Evolutionary conservation across 768 basidiomycete genomes (phyloP).

Genomic region (Stropharia rugosoannulata): DNA sequence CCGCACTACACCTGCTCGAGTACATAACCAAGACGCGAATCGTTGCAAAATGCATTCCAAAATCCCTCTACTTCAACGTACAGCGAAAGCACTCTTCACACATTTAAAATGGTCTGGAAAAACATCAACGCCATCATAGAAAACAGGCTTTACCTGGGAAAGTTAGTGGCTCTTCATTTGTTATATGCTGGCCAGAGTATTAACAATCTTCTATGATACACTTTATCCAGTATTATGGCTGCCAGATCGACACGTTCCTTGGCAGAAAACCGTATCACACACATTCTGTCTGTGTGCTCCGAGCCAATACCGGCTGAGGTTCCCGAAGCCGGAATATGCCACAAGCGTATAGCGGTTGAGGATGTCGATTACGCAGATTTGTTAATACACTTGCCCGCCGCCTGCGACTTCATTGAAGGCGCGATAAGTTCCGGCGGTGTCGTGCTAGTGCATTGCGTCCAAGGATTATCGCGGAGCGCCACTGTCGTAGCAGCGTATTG

Average conservation of each 20-base stretch:
- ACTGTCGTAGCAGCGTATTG: conserved; percentile 77
- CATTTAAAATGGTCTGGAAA: conserved; percentile 52
- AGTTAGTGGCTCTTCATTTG: conserved; percentile 47
- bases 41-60: conserved; percentile 11
- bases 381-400: conserved; percentile 62
- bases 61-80: conserved; percentile 11
- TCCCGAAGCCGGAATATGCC: conserved; percentile 65
- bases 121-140: conserved; percentile 69
- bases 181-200: conserved; percentile 14
- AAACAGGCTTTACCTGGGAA: conserved; percentile 68
- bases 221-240: conserved; percentile 52
- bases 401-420: conserved; percentile 65
- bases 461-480: conserved; percentile 66
- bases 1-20: conserved; percentile 5
- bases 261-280: conserved; percentile 73
- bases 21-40: conserved; percentile 19
- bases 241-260: conserved; percentile 71
- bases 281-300: conserved; percentile 75
- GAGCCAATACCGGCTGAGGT: conserved; percentile 72
- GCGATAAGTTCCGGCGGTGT: conserved; percentile 58
- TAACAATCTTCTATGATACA: conserved; percentile 19
- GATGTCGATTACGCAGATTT: conserved; percentile 72
- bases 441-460: conserved; percentile 66
- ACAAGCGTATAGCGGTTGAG: conserved; percentile 69
- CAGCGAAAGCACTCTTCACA: conserved; percentile 12